phyloP scores from a whole-genome alignment of 2,329 filamentous ascomycete genomes.

The Scedosporium apiospermum region DNA sequence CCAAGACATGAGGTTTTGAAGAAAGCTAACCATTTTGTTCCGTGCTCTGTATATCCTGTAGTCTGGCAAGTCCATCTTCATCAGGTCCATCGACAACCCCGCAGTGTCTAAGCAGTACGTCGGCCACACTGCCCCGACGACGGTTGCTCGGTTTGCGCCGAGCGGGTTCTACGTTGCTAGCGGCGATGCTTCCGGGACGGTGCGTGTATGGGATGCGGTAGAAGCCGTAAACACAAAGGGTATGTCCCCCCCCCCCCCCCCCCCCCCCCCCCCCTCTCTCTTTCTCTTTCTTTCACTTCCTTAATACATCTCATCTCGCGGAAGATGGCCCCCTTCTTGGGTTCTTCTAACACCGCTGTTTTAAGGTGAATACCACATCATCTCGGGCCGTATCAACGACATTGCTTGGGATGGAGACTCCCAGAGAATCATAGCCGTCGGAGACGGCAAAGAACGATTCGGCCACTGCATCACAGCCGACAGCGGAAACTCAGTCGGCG shows the following conservation, averaged over 20 bases:
- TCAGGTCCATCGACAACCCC: slow-evolving; percentile 88
- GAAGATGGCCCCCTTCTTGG: not conserved
- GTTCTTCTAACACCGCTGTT: not conserved
- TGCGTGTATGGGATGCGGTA: slow-evolving; percentile 88
- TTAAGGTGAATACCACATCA: slow-evolving; percentile 78
- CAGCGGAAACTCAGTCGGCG: slow-evolving; percentile 90
- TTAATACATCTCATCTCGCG: not conserved
- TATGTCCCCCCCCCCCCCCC: slow-evolving; percentile 11
- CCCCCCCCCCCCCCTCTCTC: not conserved
- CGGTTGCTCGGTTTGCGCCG: slow-evolving; percentile 86
- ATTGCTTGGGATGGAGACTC: slow-evolving; percentile 97
- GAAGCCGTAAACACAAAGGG: slow-evolving; percentile 77
- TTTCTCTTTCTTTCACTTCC: not conserved
- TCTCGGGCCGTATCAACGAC: slow-evolving; percentile 90
- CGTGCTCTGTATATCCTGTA: slow-evolving; percentile 24
- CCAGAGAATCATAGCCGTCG: slow-evolving; percentile 91
- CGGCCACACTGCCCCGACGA: slow-evolving; percentile 79
- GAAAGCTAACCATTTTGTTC: not conserved
- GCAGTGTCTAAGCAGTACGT: slow-evolving; percentile 82
- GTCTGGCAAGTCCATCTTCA: slow-evolving; percentile 94
- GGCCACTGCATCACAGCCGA: slow-evolving; percentile 92
- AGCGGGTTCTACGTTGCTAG: slow-evolving; percentile 93
- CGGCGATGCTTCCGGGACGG: slow-evolving; percentile 74
- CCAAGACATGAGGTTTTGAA: too few species aligned
- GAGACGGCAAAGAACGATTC: slow-evolving; percentile 87